Base-by-base conservation (phyloP, 2,329 filamentous ascomycete species). In the Fusarium penzigii region DNA sequence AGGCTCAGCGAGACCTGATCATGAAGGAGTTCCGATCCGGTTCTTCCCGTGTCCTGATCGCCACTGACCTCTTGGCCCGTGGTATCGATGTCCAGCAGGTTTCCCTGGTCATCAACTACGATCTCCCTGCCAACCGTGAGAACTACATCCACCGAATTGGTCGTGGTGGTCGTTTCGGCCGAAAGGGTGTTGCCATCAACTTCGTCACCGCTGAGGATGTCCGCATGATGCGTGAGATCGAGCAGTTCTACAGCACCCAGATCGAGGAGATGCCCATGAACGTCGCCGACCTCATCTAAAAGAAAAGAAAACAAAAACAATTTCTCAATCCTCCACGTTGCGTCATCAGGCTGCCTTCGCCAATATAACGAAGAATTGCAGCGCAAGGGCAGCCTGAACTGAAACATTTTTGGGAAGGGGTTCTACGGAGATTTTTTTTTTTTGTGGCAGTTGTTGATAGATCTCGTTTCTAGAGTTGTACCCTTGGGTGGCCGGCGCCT, bases 231-330 rank as follows among this genome's bases (percentile, higher is more conserved):
- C 87, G 94, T 76, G 94, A 99, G 79, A 99, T 99, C 69, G 94
- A 99, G 79, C 91, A 97, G 82, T 99, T 97, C 86, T 99, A 99
- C 88, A 96, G 91, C 86, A 99, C 94, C 76, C 94, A 99, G 83
- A 97, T 99, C 67, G 94, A 99, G 81, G 94, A 99, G 86, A 99
- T 99, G 94, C 94, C 94, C 72, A 97, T 99, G 94, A 89, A 89
- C 77, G 86, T 89, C 68, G 86, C 86, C 66, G 86, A 89, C 68
- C 84, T 89, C 66, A 89, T 89, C 75, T 88, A 87, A 85, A 61
- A 53, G 54, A 58, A 62, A 60, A 53, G 55, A 53, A 60, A 51
- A 49, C 58, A 53, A 65, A 58, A 56, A 55, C 60, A 58, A 56
- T 51, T 42, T 38, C 57, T 53, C 52, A 53, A 47, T 63, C 59